Evolutionary conservation across 768 basidiomycete species (phyloP).

Genomic region (Tylopilus rubrobrunneus): DNA sequence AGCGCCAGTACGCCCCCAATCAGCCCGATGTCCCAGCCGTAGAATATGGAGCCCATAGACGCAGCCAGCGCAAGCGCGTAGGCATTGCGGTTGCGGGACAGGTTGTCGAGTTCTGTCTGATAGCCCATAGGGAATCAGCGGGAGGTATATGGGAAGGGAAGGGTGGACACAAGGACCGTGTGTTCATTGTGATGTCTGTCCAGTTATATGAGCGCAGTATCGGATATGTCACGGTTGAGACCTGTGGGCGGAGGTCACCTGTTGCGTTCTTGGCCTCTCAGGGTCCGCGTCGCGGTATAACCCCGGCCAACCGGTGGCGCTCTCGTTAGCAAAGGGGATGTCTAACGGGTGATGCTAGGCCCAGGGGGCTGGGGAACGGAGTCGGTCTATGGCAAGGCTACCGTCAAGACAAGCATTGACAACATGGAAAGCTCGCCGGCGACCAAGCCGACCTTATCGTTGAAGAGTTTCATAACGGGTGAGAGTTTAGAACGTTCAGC

Average conservation of each 20-base stretch:
- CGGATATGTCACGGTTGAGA: neutral
- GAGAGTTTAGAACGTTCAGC: neutral
- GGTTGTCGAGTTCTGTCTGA: conserved; percentile 19
- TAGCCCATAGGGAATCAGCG: conserved; percentile 22
- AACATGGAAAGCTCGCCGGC: neutral
- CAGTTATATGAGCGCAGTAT: neutral
- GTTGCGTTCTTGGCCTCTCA: neutral
- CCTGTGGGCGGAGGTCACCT: neutral
- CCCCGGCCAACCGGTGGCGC: no score
- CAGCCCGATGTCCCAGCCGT: conserved; percentile 47
- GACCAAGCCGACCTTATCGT: neutral
- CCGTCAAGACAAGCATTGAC: neutral
- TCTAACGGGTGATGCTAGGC: neutral
- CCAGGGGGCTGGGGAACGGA: neutral
- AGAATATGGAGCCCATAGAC: conserved; percentile 46
- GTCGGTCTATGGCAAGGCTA: neutral
- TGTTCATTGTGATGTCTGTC: no score
- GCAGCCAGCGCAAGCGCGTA: conserved; percentile 44
- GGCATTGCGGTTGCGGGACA: conserved; percentile 39
- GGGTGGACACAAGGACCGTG: neutral
- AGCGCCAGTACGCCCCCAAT: conserved; percentile 49
- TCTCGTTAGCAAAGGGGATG: neutral
- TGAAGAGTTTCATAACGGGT: neutral
- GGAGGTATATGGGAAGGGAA: neutral
- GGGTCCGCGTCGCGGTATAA: neutral